Conservation (phyloP, 495 filamentous ascomycete genomes). For the Polyplosphaeria fusca region DNA sequence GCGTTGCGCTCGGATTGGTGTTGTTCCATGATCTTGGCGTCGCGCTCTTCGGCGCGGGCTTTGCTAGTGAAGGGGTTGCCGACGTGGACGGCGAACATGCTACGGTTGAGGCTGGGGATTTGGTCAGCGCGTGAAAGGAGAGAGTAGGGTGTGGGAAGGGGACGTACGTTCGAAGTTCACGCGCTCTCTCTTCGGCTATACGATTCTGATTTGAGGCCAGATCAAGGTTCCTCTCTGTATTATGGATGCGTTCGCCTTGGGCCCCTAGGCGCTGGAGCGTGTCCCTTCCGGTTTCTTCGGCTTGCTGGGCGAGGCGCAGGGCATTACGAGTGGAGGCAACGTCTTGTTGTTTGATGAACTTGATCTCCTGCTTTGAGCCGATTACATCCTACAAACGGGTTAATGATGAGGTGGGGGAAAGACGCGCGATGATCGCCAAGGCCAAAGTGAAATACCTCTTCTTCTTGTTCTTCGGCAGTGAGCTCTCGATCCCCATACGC, state of each 20-base stretch:
- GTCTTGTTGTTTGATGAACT: constrained; percentile 71
- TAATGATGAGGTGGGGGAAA: too few species aligned
- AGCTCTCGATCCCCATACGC: constrained; percentile 64
- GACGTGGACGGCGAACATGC: constrained; percentile 65
- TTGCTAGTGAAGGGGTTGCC: constrained; percentile 26
- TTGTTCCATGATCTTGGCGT: constrained; percentile 59
- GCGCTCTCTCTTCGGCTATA: constrained; percentile 70
- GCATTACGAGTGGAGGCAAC: constrained; percentile 68
- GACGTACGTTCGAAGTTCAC: constrained; percentile 70
- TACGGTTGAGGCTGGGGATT: too few species aligned
- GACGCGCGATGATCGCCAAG: too few species aligned
- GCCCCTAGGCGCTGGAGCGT: constrained; percentile 46
- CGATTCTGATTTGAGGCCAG: constrained; percentile 63
- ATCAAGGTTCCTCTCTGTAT: constrained; percentile 71
- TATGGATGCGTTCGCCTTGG: constrained; percentile 65
- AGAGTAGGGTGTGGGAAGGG: too few species aligned
- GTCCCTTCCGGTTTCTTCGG: constrained; percentile 66
- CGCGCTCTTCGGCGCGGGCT: constrained; percentile 54
- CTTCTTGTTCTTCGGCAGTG: constrained; percentile 60
- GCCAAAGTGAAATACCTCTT: too few species aligned
- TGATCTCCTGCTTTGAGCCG: constrained; percentile 70
- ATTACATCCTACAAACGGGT: too few species aligned
- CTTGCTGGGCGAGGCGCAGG: constrained; percentile 61
- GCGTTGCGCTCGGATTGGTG: constrained; percentile 64
- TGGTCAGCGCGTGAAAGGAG: too few species aligned